Evolutionary conservation across 2,329 filamentous ascomycete species (phyloP).

Genomic region (Lasiodiplodia theobromae): DNA sequence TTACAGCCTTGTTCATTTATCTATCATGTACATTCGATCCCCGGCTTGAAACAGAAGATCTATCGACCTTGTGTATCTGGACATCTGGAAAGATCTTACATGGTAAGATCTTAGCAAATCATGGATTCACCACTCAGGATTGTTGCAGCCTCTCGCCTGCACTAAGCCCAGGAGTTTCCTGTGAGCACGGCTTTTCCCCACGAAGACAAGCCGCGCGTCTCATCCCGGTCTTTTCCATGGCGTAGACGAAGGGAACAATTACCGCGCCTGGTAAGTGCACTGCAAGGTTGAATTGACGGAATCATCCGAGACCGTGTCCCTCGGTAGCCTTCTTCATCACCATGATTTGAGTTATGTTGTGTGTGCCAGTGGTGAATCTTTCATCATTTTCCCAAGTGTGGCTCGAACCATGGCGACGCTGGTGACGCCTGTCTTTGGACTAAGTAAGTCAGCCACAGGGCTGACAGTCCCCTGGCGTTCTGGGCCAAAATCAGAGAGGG

Average conservation of each 20-base stretch:
- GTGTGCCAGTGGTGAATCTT: background rate
- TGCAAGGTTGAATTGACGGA: background rate
- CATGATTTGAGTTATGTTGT: background rate
- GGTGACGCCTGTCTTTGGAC: background rate
- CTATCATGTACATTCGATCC: background rate
- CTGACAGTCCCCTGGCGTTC: background rate
- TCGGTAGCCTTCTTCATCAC: background rate
- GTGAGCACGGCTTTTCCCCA: background rate
- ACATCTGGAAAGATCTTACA: too few species aligned
- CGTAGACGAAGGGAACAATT: background rate
- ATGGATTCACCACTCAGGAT: too few species aligned
- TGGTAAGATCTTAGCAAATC: too few species aligned
- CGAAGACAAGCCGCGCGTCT: conserved; percentile 4
- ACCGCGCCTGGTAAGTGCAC: background rate
- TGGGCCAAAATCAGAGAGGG: background rate
- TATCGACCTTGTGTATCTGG: background rate
- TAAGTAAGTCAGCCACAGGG: background rate
- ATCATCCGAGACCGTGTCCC: background rate
- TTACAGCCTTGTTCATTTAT: background rate
- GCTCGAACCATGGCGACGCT: background rate
- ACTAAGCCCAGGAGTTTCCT: background rate
- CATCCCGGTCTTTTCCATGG: background rate
- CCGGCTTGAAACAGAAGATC: background rate
- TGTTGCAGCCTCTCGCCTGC: background rate
- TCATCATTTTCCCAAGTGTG: background rate